These are phyloP conservation scores for Mallotus repandus DNA, from an alignment of 441 rosid species.

Conservation along the genomic window DNA sequence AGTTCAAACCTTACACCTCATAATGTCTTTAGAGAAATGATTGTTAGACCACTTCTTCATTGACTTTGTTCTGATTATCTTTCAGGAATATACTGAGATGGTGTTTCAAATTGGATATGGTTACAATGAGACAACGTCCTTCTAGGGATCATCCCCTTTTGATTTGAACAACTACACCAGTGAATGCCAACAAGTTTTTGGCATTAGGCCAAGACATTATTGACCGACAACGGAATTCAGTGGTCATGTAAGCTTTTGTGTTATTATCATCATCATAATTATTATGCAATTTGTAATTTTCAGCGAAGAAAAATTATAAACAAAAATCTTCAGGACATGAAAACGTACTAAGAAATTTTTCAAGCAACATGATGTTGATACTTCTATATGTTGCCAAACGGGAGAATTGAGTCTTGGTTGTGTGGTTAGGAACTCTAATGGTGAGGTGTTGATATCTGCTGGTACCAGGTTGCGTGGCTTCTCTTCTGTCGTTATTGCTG, in stretches of 20 bases:
- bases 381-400: too few relatives aligned
- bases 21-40: too few relatives aligned
- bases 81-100: conserved; percentile 30
- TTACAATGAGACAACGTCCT: conserved; percentile 33
- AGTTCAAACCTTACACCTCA: too few relatives aligned
- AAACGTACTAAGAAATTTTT: conserved; percentile 29
- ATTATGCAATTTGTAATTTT: too few relatives aligned
- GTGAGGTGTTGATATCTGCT: too few relatives aligned
- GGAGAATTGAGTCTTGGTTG: too few relatives aligned
- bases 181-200: conserved; percentile 13
- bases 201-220: conserved; percentile 25
- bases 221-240: conserved; percentile 39
- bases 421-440: background rate
- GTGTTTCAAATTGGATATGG: conserved; percentile 27
- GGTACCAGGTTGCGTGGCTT: too few relatives aligned
- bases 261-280: too few relatives aligned
- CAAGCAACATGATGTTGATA: conserved; percentile 35
- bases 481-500: too few relatives aligned
- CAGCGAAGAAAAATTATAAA: too few relatives aligned
- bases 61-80: background rate
- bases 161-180: conserved; percentile 17
- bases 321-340: conserved; percentile 26
- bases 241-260: conserved; percentile 27
- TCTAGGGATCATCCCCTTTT: conserved; percentile 22
- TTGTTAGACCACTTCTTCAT: too few relatives aligned